Percentiles rank a stretch among this genome's conserved stretches.
phyloP scores from a whole-genome alignment of 164 flowering plant species.

The Brasenia schreberi region DNA sequence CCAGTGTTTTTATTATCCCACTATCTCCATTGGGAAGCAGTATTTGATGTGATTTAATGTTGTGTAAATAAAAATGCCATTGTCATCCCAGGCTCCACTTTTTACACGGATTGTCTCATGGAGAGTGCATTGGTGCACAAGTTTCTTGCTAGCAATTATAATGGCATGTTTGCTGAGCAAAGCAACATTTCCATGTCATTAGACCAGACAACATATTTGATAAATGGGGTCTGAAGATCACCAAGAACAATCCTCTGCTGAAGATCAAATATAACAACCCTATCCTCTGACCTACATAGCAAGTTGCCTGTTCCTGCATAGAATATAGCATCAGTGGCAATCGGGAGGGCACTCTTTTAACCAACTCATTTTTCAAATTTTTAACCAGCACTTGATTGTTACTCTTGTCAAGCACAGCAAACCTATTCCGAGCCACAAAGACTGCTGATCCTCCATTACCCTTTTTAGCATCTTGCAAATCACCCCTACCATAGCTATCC shows the following conservation, averaged over 20 bases:
- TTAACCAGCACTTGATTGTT: conserved; percentile 70
- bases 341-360: conserved; percentile 59
- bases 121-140: conserved; percentile 75
- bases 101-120: conserved; percentile 93
- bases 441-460: conserved; percentile 77
- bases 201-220: conserved; percentile 82
- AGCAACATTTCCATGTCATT: conserved; percentile 90
- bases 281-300: conserved; percentile 77
- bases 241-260: conserved; percentile 81
- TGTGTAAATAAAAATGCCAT: conserved; percentile 82
- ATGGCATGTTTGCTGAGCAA: conserved; percentile 88
- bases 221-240: conserved; percentile 72
- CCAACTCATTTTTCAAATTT: conserved; percentile 71
- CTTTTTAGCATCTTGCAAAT: conserved; percentile 63
- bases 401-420: conserved; percentile 79
- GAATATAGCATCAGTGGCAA: conserved; percentile 64
- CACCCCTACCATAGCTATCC: conserved; percentile 59
- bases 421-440: conserved; percentile 80
- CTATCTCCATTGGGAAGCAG: conserved; percentile 80
- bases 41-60: conserved; percentile 80
- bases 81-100: conserved; percentile 91
- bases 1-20: conserved; percentile 72
- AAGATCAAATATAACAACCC: conserved; percentile 72
- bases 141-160: conserved; percentile 68
- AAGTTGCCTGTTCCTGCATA: conserved; percentile 88